A percentile compares a stretch with the other conserved stretches of the same genome.
phyloP scores from a whole-genome alignment of 176 grass and related monocot genomes.

The Hordeum marinum region DNA sequence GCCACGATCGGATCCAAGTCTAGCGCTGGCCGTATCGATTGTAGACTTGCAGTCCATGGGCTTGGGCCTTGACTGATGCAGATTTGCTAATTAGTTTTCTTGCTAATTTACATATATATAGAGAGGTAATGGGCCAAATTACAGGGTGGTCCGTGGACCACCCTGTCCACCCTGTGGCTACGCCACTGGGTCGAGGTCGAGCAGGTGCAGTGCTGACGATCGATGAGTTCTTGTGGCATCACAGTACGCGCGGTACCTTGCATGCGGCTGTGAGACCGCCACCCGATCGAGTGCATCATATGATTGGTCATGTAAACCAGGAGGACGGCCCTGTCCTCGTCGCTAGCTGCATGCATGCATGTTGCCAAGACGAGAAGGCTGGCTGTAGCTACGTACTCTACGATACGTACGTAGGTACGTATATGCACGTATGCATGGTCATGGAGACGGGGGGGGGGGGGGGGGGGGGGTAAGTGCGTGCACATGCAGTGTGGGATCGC shows the following conservation, averaged over 20 bases:
- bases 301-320: background rate
- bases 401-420: background rate
- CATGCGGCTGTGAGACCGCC: background rate
- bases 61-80: no score
- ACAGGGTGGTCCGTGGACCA: no score
- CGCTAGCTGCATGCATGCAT: background rate
- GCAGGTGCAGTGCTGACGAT: background rate
- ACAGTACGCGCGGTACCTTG: background rate
- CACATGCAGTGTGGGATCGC: background rate
- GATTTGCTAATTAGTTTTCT: no score
- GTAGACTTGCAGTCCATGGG: no score
- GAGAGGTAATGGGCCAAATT: no score
- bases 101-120: no score
- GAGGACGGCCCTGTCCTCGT: background rate
- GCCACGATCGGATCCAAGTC: no score
- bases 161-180: no score
- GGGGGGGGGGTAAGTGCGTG: constrained; percentile 6
- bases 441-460: no score
- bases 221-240: background rate
- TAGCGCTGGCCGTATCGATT: no score
- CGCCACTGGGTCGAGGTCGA: background rate
- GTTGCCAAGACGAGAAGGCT: background rate
- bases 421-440: background rate
- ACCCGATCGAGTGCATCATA: background rate
- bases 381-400: background rate